Evolutionary conservation across 2,329 filamentous ascomycete genomes (phyloP).

Genomic region (Aschersonia sp.): DNA sequence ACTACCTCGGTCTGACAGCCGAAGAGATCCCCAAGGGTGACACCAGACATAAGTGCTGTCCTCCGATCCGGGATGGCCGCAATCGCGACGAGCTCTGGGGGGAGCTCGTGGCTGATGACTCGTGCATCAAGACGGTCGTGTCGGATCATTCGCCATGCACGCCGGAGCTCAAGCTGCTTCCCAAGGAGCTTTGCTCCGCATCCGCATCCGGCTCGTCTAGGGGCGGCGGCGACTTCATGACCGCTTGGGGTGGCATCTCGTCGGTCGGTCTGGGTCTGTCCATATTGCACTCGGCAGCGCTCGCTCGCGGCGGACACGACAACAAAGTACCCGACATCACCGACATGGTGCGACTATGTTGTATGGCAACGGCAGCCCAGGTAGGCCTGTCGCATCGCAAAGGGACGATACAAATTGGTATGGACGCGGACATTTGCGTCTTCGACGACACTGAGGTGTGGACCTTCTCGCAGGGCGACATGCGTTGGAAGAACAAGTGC

Average conservation of each 20-base stretch:
- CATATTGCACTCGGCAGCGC: slow-evolving; percentile 71
- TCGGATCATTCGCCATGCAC: slow-evolving; percentile 96
- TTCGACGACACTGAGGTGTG: slow-evolving; percentile 80
- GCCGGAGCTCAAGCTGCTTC: slow-evolving; percentile 81
- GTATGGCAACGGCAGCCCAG: slow-evolving; percentile 73
- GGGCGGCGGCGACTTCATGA: slow-evolving; percentile 69
- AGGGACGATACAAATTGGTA: slow-evolving; percentile 61
- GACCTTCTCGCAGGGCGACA: slow-evolving; percentile 58
- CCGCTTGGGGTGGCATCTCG: slow-evolving; percentile 91
- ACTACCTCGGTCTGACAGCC: slow-evolving; percentile 75
- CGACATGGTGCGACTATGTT: slow-evolving; percentile 77
- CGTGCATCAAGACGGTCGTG: slow-evolving; percentile 82
- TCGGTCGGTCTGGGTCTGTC: slow-evolving; percentile 85
- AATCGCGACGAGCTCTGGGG: slow-evolving; percentile 84
- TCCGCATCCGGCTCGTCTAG: neutral
- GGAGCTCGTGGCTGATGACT: slow-evolving; percentile 56
- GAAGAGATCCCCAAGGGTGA: slow-evolving; percentile 76
- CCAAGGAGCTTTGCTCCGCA: slow-evolving; percentile 38
- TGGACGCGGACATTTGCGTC: slow-evolving; percentile 79
- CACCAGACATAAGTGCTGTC: slow-evolving; percentile 89
- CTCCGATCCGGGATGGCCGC: slow-evolving; percentile 66
- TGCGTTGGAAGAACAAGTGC: slow-evolving; percentile 92
- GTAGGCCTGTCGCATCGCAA: slow-evolving; percentile 73
- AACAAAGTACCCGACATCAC: slow-evolving; percentile 38
- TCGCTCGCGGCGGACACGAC: slow-evolving; percentile 31